A percentile compares a stretch with the other conserved stretches of the same genome.
Conservation (phyloP, 1,284 basidiomycete genomes). For the Cryptococcus floricola region DNA sequence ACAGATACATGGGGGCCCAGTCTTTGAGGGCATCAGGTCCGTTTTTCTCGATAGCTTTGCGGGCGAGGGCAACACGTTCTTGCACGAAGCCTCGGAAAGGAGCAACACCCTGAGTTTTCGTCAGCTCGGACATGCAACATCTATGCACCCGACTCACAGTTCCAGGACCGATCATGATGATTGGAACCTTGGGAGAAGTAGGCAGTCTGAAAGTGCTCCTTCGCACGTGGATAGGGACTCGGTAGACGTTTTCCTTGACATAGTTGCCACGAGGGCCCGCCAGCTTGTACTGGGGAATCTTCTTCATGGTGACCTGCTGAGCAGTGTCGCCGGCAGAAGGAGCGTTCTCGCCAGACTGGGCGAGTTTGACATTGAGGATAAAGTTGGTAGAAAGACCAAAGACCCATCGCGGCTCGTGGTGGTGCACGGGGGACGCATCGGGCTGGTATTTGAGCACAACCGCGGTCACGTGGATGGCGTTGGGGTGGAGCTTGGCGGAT, state of each 20-base stretch:
- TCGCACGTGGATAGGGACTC: conserved; percentile 89
- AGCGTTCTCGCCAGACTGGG: conserved; percentile 55
- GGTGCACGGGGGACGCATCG: conserved; percentile 55
- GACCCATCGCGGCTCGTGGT: conserved; percentile 55
- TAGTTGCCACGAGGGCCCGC: conserved; percentile 85
- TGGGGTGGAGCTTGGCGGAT: conserved; percentile 84
- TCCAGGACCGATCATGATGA: conserved; percentile 98
- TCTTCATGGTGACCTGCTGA: conserved; percentile 39
- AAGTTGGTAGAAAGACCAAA: conserved; percentile 90
- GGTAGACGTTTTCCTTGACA: conserved; percentile 61
- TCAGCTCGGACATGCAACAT: background rate
- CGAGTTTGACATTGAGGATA: conserved; percentile 81
- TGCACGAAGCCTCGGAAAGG: conserved; percentile 98
- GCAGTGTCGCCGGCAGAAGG: conserved; percentile 49
- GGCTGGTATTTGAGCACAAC: conserved; percentile 91
- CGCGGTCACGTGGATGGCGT: conserved; percentile 86
- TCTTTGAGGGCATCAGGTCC: conserved; percentile 81
- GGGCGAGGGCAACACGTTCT: conserved; percentile 91
- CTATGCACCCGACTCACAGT: conserved; percentile 61
- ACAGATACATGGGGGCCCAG: conserved; percentile 91
- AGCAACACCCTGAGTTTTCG: conserved; percentile 67
- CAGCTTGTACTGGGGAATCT: conserved; percentile 72
- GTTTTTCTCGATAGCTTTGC: conserved; percentile 88
- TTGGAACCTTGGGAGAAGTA: conserved; percentile 94
- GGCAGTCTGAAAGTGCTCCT: conserved; percentile 94